Conservation (phyloP, 805 yeast species). For the Zygotorulaspora sp. region DNA sequence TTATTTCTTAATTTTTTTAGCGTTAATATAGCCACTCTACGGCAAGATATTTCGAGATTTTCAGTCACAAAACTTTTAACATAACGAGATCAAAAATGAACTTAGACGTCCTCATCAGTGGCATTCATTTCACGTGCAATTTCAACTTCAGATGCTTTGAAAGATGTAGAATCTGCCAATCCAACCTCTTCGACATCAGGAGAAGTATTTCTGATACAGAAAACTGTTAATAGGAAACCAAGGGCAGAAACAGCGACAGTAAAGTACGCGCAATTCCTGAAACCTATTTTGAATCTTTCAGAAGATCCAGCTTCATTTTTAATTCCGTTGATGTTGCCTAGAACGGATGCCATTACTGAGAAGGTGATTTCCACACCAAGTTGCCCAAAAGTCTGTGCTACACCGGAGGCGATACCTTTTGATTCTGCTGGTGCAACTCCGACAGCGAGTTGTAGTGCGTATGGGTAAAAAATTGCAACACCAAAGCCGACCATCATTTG, state of each 20-base stretch:
- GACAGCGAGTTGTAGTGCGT: slow-evolving; percentile 34
- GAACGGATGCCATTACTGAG: slow-evolving; percentile 15
- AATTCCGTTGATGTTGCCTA: slow-evolving; percentile 10
- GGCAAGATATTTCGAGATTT: no score
- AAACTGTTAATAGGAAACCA: slow-evolving; percentile 6
- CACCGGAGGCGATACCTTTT: slow-evolving; percentile 40
- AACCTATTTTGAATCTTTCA: slow-evolving; percentile 5
- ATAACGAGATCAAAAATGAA: no score
- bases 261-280: slow-evolving; percentile 12
- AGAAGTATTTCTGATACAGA: slow-evolving; percentile 4
- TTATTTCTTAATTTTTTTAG: no score
- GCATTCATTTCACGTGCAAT: no score
- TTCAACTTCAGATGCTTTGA: no score
- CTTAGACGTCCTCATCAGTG: no score
- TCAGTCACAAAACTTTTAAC: no score
- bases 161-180: no score
- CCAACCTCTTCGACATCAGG: no score
- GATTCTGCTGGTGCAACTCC: slow-evolving; percentile 36
- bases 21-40: no score
- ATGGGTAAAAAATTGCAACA: slow-evolving; percentile 34
- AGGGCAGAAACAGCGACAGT: slow-evolving; percentile 11
- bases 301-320: slow-evolving; percentile 3
- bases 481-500: slow-evolving; percentile 27
- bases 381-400: slow-evolving; percentile 37
- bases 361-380: slow-evolving; percentile 26